Percentiles rank a stretch among this genome's conserved stretches.
Evolutionary conservation across 202 grass and related monocot genomes (phyloP).

Genomic region (Schoenoplectus triqueter): DNA sequence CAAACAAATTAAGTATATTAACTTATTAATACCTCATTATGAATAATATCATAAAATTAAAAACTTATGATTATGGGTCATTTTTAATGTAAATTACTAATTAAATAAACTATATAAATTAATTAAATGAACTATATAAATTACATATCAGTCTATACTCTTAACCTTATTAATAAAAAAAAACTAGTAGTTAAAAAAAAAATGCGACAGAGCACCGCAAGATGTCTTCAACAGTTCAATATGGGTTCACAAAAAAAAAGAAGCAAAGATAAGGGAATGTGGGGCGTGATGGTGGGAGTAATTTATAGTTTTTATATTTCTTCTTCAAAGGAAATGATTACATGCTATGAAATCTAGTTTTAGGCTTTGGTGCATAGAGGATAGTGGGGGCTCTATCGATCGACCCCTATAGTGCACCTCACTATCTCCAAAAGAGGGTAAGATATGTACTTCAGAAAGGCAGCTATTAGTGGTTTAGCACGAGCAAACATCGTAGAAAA

Average conservation of each 20-base stretch:
- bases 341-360: constrained; percentile 34
- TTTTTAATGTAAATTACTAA: neutral
- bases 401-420: constrained; percentile 27
- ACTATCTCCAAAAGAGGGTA: constrained; percentile 29
- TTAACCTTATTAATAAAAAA: neutral
- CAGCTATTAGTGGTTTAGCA: neutral
- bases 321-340: constrained; percentile 38
- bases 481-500: neutral
- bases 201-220: neutral
- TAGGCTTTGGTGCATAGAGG: constrained; percentile 38
- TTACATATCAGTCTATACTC: neutral
- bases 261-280: neutral
- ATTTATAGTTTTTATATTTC: neutral
- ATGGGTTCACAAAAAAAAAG: neutral
- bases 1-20: neutral
- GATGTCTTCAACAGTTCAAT: neutral
- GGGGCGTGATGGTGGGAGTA: neutral
- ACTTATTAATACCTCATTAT: no score
- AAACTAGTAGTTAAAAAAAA: neutral
- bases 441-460: constrained; percentile 16
- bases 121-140: neutral
- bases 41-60: no score
- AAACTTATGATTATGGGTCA: no score
- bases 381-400: constrained; percentile 31
- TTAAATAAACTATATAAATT: neutral